Base-by-base conservation (phyloP, 257 asterid species). In the Nicotiana tomentosiformis region DNA sequence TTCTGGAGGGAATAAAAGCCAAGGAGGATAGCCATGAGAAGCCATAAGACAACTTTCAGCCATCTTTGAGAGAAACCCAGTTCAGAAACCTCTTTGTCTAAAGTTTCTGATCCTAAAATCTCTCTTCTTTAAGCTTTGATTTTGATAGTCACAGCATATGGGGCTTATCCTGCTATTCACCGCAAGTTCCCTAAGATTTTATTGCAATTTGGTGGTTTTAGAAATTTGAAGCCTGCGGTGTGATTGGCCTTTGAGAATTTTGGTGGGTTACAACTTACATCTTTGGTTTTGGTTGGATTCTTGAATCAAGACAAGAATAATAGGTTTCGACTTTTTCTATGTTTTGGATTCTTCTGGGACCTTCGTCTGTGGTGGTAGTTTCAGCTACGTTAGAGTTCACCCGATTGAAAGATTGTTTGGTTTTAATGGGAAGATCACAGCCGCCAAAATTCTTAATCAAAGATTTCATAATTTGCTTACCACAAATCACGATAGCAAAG, bases 31-130 rank as follows among this genome's bases (percentile, higher is more conserved):
- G 66, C 91, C 93, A 85, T 87, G 90, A 61, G 96, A 93, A 87
- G 98, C 93, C 95, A 93, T 88, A 89, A 91, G 85, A 83, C 90
- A 90, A 20, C 87, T 87, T 88, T 94, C 94, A 84, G 83, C 90
- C 93, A 87, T 91, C 23, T 81, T 76, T 29, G 33, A 66, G 79
- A 81, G 83, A 84, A 81, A 53, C 85, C 82, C 81, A 80, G 77
- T 35, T 49, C 56, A 62, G 84, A 84, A 84, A 82, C 84, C 80
- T 43, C 39, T 74, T 43, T 11, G 2, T 46, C 35, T n/a, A 51
- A 58, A 65, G 61, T 80, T 80, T 8, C 57, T 60, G 62, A 80
- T 10, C 43, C 76, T 20, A 65, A 37, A 61, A 78, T 55, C 18
- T 68, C 77, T 65, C 20, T 46, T 72, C 20, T 12, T 72, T 43